Base-by-base conservation (phyloP, 2,329 filamentous ascomycete genomes). In the Coleophoma cylindrospora region DNA sequence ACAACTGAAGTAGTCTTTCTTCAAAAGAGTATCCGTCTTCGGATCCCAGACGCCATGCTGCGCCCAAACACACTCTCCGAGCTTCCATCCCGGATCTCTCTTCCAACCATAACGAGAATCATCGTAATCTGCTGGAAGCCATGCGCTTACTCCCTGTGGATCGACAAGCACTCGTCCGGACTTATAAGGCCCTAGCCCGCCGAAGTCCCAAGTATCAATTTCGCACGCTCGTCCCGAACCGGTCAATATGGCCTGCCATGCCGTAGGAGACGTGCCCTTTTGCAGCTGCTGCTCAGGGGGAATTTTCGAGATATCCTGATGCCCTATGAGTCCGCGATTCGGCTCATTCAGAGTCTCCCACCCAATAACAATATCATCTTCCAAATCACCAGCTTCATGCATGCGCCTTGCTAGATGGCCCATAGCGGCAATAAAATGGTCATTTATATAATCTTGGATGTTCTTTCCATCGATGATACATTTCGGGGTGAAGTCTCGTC, bases 261-360 rank as follows among this genome's bases (percentile, higher is more conserved):
- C 86, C 4, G 94, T 97, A 21, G 94, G 94, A 21, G 87, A 90
- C 4, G 91, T 95, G 14, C 91, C 91, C 66, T 97, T 95, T 63
- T 95, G 90, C 45, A 97, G 73, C 46, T 91, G 89, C 63, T 97
- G 91, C 51, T 96, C 90, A 50, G 81, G 79, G 1, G 94, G 94
- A 48, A 96, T 86, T 10, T 81, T 76, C 17, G 84, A 87, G 46
- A 99, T 75, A 64, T 97, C 91, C 52, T 84, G 79, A 63, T 89
- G 86, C 12, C 91, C 91, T 44, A 95, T 82, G 64, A 96, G 75
- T 21, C 95, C 92, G 63, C 88, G 81, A 67, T 95, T 94, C 1
- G 94, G 94, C 69, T 99, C 94, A 64, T 99, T 99, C 68, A 97
- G 75, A 62, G 84, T 96, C 73, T 99, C 94, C 88, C 92, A 99